phyloP scores from a whole-genome alignment of 2,329 filamentous ascomycete genomes.

The Cyclaneusma minus region DNA sequence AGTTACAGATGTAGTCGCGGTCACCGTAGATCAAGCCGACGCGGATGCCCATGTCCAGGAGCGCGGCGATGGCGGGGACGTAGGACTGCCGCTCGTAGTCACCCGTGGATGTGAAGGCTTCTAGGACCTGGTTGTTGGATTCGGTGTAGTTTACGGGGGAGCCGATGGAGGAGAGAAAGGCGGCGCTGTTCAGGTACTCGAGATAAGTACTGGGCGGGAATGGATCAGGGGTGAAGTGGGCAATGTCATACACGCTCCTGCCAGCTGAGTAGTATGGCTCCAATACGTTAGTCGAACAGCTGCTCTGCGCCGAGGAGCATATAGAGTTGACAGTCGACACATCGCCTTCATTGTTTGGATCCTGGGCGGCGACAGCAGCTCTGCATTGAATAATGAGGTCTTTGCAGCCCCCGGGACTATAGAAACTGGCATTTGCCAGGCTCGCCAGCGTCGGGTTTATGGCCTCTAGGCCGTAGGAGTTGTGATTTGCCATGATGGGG shows the following conservation, averaged over 20 bases:
- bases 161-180: constrained; percentile 44
- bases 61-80: constrained; percentile 39
- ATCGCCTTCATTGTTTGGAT: constrained; percentile 26
- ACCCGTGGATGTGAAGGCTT: constrained; percentile 31
- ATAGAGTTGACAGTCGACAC: constrained; percentile 17
- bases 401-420: constrained; percentile 32
- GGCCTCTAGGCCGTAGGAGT: constrained; percentile 47
- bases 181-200: constrained; percentile 48
- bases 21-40: constrained; percentile 59
- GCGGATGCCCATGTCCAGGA: constrained; percentile 46
- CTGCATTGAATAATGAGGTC: constrained; percentile 37
- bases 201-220: constrained; percentile 46
- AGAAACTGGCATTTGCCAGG: constrained; percentile 29
- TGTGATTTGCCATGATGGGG: constrained; percentile 41
- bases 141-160: constrained; percentile 44
- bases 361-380: constrained; percentile 21
- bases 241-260: constrained; percentile 21
- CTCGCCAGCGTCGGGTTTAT: constrained; percentile 35
- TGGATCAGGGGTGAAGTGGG: constrained; percentile 29
- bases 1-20: constrained; percentile 48
- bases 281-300: constrained; percentile 19
- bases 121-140: constrained; percentile 28
- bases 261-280: constrained; percentile 18
- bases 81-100: constrained; percentile 51
- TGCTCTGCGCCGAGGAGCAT: constrained; percentile 19